Conservation (phyloP, 495 filamentous ascomycete species). For the Penicillium riverlandense region DNA sequence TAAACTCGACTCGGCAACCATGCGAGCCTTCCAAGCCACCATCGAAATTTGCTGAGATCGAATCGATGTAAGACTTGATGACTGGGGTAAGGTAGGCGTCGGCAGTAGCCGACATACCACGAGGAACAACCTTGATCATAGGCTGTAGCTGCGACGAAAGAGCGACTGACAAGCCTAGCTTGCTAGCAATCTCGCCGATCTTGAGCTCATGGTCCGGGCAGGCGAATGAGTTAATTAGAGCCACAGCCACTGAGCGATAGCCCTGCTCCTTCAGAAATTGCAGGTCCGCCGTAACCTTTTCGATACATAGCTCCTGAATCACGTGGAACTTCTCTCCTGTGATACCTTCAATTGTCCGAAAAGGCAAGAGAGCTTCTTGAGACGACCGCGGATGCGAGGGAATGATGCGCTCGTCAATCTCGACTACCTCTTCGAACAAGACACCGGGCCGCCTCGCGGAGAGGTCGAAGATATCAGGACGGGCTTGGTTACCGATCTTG, state of each 20-base stretch:
- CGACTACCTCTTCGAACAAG: slow-evolving; percentile 60
- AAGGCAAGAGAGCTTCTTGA: not conserved
- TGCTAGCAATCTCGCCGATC: slow-evolving; percentile 30
- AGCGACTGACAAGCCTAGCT: slow-evolving; percentile 41
- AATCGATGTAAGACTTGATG: slow-evolving; percentile 80
- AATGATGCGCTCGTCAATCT: slow-evolving; percentile 61
- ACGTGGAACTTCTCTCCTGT: slow-evolving; percentile 37
- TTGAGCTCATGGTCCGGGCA: slow-evolving; percentile 38
- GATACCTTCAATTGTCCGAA: slow-evolving; percentile 14
- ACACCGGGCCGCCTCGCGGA: slow-evolving; percentile 65
- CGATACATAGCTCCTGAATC: slow-evolving; percentile 16
- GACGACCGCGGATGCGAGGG: not conserved
- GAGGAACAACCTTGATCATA: slow-evolving; percentile 61
- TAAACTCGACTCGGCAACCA: slow-evolving; percentile 30
- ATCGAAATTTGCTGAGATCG: slow-evolving; percentile 55
- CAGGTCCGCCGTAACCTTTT: slow-evolving; percentile 18
- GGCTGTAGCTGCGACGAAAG: slow-evolving; percentile 54
- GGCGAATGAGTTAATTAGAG: slow-evolving; percentile 38
- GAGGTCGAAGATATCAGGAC: slow-evolving; percentile 71
- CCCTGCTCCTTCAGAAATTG: slow-evolving; percentile 23
- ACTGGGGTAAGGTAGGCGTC: slow-evolving; percentile 89
- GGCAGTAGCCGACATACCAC: slow-evolving; percentile 79
- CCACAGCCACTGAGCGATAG: slow-evolving; percentile 33
- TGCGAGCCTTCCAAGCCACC: slow-evolving; percentile 34
- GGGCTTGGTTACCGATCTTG: slow-evolving; percentile 71